Percentiles rank a stretch among this genome's conserved stretches.
Conservation (phyloP, 768 basidiomycete genomes). For the Thelephora aurantiotincta region DNA sequence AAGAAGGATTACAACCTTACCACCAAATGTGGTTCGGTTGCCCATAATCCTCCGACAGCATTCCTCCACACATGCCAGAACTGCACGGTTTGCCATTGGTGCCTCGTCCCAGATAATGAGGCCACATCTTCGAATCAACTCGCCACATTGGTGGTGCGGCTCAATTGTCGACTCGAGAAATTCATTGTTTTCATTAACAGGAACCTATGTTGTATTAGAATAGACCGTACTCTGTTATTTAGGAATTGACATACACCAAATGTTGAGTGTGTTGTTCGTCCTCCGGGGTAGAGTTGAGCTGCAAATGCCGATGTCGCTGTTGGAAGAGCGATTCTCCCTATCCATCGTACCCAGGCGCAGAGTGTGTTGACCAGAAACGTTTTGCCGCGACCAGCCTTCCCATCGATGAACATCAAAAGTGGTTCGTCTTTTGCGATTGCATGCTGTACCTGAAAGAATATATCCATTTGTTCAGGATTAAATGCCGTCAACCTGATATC, state of each 20-base stretch:
- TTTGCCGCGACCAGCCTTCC: slow-evolving; percentile 27
- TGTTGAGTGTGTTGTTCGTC: slow-evolving; percentile 23
- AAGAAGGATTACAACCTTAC: slow-evolving; percentile 20
- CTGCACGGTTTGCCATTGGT: slow-evolving; percentile 25
- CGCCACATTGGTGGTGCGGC: slow-evolving; percentile 16
- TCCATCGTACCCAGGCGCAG: slow-evolving; percentile 16
- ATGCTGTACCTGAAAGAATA: too few relatives aligned
- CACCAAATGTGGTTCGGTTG: slow-evolving; percentile 21
- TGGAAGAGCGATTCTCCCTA: slow-evolving; percentile 18
- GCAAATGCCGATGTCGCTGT: slow-evolving; percentile 26
- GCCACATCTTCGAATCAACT: slow-evolving; percentile 18
- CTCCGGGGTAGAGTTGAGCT: slow-evolving; percentile 23
- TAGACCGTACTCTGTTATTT: background rate
- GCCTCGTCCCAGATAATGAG: slow-evolving; percentile 28
- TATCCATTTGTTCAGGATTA: too few relatives aligned
- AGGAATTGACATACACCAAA: slow-evolving; percentile 21
- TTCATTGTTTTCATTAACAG: slow-evolving; percentile 19
- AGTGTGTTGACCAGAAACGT: slow-evolving; percentile 22
- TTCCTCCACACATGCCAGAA: slow-evolving; percentile 21
- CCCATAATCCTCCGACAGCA: slow-evolving; percentile 16
- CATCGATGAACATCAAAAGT: too few relatives aligned
- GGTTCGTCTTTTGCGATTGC: too few relatives aligned
- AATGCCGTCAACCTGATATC: too few relatives aligned
- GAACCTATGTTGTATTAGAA: slow-evolving; percentile 12
- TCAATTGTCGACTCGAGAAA: slow-evolving; percentile 20